Percentiles rank a stretch among this genome's conserved stretches.
phyloP scores from a whole-genome alignment of 352 stramenopile genomes.

The Thalassiosira livingstoniorum region DNA sequence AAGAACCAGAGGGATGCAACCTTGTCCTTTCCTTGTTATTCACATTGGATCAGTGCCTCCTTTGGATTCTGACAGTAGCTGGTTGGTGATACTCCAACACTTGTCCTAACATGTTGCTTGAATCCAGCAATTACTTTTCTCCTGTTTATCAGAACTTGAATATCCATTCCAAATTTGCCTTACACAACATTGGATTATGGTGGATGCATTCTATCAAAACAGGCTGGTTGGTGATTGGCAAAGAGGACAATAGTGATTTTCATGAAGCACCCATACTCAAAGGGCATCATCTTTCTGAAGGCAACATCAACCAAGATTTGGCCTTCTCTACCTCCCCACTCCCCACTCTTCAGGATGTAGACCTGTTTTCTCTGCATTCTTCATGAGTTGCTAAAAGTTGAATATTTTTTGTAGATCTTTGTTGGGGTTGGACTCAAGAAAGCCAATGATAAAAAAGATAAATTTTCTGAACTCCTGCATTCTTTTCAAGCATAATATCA shows the following conservation, averaged over 20 bases:
- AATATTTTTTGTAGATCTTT: constrained; percentile 15
- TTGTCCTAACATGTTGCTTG: not conserved
- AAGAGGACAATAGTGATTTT: constrained; percentile 25
- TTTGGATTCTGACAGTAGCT: not conserved
- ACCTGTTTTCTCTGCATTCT: not conserved
- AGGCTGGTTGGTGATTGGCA: no score
- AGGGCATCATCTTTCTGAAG: constrained; percentile 8
- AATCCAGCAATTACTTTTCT: not conserved
- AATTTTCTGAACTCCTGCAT: not conserved
- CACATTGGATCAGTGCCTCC: not conserved
- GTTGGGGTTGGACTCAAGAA: constrained; percentile 26
- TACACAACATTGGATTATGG: not conserved
- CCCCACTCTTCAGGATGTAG: no score
- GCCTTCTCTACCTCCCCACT: no score
- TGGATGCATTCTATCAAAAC: constrained; percentile 11
- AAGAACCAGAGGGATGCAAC: no score
- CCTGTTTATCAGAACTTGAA: not conserved
- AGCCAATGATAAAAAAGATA: not conserved
- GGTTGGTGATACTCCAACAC: not conserved
- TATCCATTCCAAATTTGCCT: not conserved
- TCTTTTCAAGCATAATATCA: no score
- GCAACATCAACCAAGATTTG: not conserved
- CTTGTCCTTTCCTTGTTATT: constrained; percentile 12
- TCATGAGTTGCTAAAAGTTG: not conserved
- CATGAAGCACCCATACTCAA: constrained; percentile 30